A percentile compares a stretch with the other conserved stretches of the same genome.
Evolutionary conservation across 805 yeast species (phyloP).

Genomic region (Yamadazyma kitorensis): DNA sequence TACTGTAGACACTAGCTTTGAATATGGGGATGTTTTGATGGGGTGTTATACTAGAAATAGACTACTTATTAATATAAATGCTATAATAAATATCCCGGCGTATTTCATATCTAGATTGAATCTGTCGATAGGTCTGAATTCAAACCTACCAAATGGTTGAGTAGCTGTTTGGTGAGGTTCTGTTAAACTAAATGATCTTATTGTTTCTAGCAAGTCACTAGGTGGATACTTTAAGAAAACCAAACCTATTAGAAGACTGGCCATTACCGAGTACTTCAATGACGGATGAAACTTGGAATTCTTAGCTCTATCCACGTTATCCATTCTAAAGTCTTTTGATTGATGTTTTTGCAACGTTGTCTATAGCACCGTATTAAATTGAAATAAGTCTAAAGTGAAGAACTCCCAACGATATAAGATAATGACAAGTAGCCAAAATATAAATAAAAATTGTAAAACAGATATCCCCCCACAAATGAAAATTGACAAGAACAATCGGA

Average conservation of each 20-base stretch:
- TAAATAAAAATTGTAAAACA: conserved; percentile 5
- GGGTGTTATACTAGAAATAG: not conserved
- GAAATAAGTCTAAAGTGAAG: no score
- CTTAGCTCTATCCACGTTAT: no score
- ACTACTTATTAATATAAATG: not conserved
- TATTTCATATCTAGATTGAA: conserved; percentile 23
- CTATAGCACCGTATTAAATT: no score
- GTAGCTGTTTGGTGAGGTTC: no score
- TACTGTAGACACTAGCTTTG: not conserved
- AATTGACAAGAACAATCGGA: conserved; percentile 9
- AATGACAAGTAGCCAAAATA: conserved; percentile 3
- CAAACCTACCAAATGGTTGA: conserved; percentile 19
- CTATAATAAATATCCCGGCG: conserved; percentile 13
- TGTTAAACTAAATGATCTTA: no score
- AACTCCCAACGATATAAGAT: conserved; percentile 11
- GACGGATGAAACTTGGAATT: no score
- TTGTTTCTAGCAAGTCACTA: no score
- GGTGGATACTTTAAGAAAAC: no score
- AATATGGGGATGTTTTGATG: not conserved
- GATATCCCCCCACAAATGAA: conserved; percentile 7
- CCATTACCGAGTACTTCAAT: no score
- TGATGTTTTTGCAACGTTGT: no score
- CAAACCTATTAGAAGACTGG: no score
- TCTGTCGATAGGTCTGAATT: conserved; percentile 27
- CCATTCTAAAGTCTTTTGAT: no score